A percentile compares a stretch with the other conserved stretches of the same genome.
These are phyloP conservation scores for Ambrosia trifida DNA, from an alignment of 129 eudicot species.

Conservation along the genomic window DNA sequence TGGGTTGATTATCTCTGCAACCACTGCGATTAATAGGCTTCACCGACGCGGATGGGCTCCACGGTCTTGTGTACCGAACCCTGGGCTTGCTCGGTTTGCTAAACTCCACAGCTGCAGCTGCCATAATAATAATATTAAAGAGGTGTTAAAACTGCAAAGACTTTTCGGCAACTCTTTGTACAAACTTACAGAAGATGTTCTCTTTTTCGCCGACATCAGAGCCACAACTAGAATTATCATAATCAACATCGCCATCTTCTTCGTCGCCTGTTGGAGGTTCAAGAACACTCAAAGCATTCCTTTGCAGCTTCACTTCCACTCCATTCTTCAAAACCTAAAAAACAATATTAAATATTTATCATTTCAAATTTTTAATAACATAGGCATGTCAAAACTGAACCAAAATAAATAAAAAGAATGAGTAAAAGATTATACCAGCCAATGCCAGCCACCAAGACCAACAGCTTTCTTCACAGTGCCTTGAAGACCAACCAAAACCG, in stretches of 20 bases:
- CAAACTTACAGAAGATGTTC: conserved; percentile 58
- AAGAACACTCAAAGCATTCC: conserved; percentile 93
- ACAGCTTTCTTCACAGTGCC: conserved; percentile 96
- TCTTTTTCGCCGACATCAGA: conserved; percentile 52
- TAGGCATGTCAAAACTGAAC: not conserved
- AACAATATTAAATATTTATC: too few species aligned
- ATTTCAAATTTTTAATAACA: not conserved
- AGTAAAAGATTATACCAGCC: conserved; percentile 61
- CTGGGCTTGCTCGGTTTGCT: conserved; percentile 79
- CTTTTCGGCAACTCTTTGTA: not conserved
- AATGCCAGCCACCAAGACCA: conserved; percentile 99
- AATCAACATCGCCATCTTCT: conserved; percentile 75
- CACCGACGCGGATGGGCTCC: conserved; percentile 54
- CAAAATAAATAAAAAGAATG: not conserved
- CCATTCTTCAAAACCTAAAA: conserved; percentile 94
- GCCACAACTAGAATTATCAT: conserved; percentile 71
- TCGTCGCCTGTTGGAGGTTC: conserved; percentile 97
- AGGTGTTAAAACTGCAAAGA: not conserved
- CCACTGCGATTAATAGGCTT: conserved; percentile 50
- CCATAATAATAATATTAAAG: conserved; percentile 7
- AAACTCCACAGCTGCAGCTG: conserved; percentile 64
- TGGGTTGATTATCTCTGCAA: conserved; percentile 51
- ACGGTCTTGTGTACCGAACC: conserved; percentile 66
- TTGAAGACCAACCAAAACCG: conserved; percentile 94
- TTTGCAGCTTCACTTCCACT: conserved; percentile 92